Base-by-base conservation (phyloP, 2,329 filamentous ascomycete genomes). In the Tricladium varicosporioides region DNA sequence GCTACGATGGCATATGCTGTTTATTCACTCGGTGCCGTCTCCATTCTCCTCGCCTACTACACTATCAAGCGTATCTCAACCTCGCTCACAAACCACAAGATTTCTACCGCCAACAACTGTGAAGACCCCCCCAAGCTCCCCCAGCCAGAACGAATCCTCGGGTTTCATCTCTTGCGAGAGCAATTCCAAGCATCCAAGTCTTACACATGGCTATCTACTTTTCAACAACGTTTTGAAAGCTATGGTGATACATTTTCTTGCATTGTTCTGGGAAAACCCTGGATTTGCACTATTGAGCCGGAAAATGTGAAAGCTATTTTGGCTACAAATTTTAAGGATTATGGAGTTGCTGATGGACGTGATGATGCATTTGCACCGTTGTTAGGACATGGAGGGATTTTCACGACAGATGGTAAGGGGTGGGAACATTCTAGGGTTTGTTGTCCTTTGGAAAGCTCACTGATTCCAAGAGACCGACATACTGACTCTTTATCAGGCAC, bases 281-380 rank as follows among this genome's bases (percentile, higher is more conserved):
- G 77, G 59, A 64, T 82, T 50, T 67, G 77, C 46, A 81, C 78
- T 1, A 68, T 69, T 48, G 81, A 84, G 19, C 74, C 74, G 1
- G 76, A 78, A 43, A 85, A 84, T 62, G 63, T 85, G 44, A 82
- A 83, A 67, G 72, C 80, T 0, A 71, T 84, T 1, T 72, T 85
- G 8, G 74, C 76, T 2, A 75, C 74, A 0, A 70, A 76, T 16
- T 81, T 83, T 62, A 75, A 79, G 43, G 78, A 82, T 58, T 86
- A 78, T 71, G 71, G 66, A 16, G 67, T 83, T 27, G 22, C 22
- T 22, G 76, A 75, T 5, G 63, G 32, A 2, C 40, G 61, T 14
- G 19, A 74, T 10, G 59, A 67, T 19, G 67, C 74, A 1, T 68
- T 76, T 40, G 63, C 71, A 5, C 73, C 74, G 0, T 64, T 82